Base-by-base conservation (phyloP, 2,329 filamentous ascomycete genomes). In the Monosporascus sp. region DNA sequence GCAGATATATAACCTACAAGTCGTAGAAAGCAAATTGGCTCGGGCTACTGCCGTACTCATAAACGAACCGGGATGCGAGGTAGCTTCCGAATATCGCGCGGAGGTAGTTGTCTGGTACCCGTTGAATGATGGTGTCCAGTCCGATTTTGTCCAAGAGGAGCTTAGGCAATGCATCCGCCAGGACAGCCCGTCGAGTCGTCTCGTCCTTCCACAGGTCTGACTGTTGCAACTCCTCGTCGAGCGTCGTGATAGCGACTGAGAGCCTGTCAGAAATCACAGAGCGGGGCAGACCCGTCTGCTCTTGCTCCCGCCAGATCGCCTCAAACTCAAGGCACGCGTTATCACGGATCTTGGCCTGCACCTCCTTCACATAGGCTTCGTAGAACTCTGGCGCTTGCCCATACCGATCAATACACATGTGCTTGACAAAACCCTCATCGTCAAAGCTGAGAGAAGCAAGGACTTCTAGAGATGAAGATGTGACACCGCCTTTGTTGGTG, bases 1-100 rank as follows among this genome's bases (percentile, higher is more conserved):
- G 22, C 36, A 5, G 14, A 5, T 36, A 31, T 20, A 22, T 25
- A 55, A 87, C 88, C 84, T 77, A 92, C 89, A 97, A 99, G 70
- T 96, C 90, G 74, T 96, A 99, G 80, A 99, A 99, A 39, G 93
- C 91, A 76, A 99, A 97, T 67, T 97, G 93, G 76, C 88, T 94
- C 5, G 94, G 92, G 61, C 83, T 87, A 69, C 91, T 92, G 65
- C 94, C 94, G 70, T 93, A 94, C 70, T 96, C 85, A 72, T 99
- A 99, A 41, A 99, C 90, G 70, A 99, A 99, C 44, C 94, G 88
- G 67, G 89, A 95, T 48, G 94, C 93, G 61, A 99, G 79, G 74
- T 93, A 97, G 69, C 89, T 95, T 62, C 94, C 94, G 68, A 99
- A 99, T 70, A 99, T 97, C 60, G 92, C 88, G 60, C 91, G 85